Conservation (phyloP, 129 eudicot species). For the Pseudognaphalium luteoalbum region DNA sequence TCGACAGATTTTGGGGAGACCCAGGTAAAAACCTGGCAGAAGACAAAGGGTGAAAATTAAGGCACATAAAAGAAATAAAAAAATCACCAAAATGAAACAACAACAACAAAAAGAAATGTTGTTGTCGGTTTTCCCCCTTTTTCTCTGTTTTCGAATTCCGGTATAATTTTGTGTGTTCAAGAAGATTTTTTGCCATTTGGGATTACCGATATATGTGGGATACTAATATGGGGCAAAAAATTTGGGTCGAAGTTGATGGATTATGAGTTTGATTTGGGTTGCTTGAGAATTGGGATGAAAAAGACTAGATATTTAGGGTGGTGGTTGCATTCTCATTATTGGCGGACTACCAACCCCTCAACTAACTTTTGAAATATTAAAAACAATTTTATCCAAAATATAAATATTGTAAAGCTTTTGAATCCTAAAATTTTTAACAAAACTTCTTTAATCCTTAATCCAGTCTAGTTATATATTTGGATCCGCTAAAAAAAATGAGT, state of each 20-base stretch:
- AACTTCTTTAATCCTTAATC: too few species aligned
- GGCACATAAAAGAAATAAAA: conserved; percentile 7
- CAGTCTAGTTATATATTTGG: not conserved
- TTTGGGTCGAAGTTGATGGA: conserved; percentile 26
- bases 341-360: conserved; percentile 15
- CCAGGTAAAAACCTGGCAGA: conserved; percentile 19
- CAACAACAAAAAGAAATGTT: not conserved
- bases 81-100: not conserved
- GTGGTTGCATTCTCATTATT: conserved; percentile 3
- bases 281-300: conserved; percentile 14
- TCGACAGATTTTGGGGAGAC: conserved; percentile 41
- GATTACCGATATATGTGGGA: conserved; percentile 37
- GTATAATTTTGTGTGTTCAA: not conserved
- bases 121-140: conserved; percentile 20
- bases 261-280: not conserved
- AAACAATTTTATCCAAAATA: too few species aligned
- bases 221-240: conserved; percentile 12
- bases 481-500: not conserved
- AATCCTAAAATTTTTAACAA: not conserved
- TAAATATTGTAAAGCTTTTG: too few species aligned
- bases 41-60: conserved; percentile 18
- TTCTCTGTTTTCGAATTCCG: conserved; percentile 3
- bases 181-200: not conserved
- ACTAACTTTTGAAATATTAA: conserved; percentile 1
- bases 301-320: not conserved